A percentile compares a stretch with the other conserved stretches of the same genome.
Conservation (phyloP, 257 asterid genomes). For the Nicotiana benthamiana region DNA sequence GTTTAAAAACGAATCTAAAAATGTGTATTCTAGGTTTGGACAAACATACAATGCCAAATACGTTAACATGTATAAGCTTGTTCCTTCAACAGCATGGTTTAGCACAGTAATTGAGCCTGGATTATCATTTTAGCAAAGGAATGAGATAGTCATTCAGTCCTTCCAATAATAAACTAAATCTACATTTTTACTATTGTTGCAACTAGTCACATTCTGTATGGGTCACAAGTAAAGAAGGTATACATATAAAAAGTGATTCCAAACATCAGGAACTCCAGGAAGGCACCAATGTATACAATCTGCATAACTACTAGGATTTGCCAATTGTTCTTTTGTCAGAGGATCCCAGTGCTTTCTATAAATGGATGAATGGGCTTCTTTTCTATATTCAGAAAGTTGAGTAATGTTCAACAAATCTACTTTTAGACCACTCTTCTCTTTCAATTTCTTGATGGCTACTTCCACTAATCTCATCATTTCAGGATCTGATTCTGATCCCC, state of each 20-base stretch:
- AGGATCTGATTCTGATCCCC: conserved; percentile 31
- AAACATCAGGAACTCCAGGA: conserved; percentile 77
- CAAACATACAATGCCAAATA: neutral
- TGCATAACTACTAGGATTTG: conserved; percentile 26
- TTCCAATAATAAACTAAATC: neutral
- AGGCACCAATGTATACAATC: conserved; percentile 84
- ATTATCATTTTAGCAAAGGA: neutral
- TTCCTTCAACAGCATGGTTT: neutral
- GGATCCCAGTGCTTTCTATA: conserved; percentile 24
- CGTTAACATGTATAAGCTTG: neutral
- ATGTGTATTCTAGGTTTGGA: neutral
- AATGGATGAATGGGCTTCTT: conserved; percentile 55
- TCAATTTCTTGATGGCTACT: conserved; percentile 24
- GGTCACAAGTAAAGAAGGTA: conserved; percentile 28
- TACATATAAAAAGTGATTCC: conserved; percentile 56
- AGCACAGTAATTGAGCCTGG: neutral
- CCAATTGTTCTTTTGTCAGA: conserved; percentile 27
- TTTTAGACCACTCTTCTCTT: conserved; percentile 25
- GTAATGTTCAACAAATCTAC: conserved; percentile 52
- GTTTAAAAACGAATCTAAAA: no score
- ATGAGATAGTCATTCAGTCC: neutral
- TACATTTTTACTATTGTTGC: neutral
- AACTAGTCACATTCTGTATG: neutral
- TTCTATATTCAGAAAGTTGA: conserved; percentile 50
- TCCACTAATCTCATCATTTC: conserved; percentile 39